A percentile compares a stretch with the other conserved stretches of the same genome.
phyloP scores from a whole-genome alignment of 805 yeast species.

The Saccharomyces jurei region DNA sequence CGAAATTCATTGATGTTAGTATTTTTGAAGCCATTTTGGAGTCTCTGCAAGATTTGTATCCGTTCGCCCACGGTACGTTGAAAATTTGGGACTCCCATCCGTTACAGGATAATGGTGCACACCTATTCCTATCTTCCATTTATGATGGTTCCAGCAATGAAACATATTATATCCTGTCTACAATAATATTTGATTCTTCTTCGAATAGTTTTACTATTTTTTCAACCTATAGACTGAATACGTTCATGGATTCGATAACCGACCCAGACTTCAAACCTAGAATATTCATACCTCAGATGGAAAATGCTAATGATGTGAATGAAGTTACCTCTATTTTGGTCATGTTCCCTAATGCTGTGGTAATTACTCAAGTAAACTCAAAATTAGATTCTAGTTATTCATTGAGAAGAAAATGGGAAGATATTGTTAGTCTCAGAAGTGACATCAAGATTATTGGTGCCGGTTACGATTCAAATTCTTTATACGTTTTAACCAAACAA shows the following conservation, averaged over 20 bases:
- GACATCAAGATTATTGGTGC: slow-evolving; percentile 49
- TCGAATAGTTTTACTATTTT: slow-evolving; percentile 44
- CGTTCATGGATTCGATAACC: slow-evolving; percentile 30
- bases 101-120: slow-evolving; percentile 33
- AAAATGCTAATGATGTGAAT: slow-evolving; percentile 6
- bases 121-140: slow-evolving; percentile 44
- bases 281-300: slow-evolving; percentile 42
- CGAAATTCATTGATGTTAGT: slow-evolving; percentile 32
- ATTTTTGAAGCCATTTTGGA: slow-evolving; percentile 32
- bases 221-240: slow-evolving; percentile 60
- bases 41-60: slow-evolving; percentile 40
- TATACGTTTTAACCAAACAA: slow-evolving; percentile 42
- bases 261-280: slow-evolving; percentile 30
- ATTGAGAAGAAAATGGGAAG: slow-evolving; percentile 66
- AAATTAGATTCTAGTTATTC: slow-evolving; percentile 28
- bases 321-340: slow-evolving; percentile 44
- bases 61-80: slow-evolving; percentile 44
- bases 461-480: slow-evolving; percentile 45
- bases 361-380: slow-evolving; percentile 53
- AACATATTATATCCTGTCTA: slow-evolving; percentile 42
- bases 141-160: slow-evolving; percentile 25
- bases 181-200: slow-evolving; percentile 41
- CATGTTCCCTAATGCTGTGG: slow-evolving; percentile 50
- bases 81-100: slow-evolving; percentile 57
- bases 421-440: slow-evolving; percentile 50